Evolutionary conservation across 495 filamentous ascomycete genomes (phyloP).

Genomic region (Annulohypoxylon maeteangense): DNA sequence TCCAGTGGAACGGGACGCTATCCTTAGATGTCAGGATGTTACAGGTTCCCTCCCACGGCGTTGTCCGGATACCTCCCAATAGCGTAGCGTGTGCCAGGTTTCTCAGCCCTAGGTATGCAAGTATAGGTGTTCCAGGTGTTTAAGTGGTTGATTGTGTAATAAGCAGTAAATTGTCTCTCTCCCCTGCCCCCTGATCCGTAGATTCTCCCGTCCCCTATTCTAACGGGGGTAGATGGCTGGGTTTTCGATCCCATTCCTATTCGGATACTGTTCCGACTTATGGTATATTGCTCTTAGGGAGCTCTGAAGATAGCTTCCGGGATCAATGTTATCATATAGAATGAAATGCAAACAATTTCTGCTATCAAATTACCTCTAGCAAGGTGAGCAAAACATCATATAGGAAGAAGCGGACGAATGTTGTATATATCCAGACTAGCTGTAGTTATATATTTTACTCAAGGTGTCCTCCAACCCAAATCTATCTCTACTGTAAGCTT

Average conservation of each 20-base stretch:
- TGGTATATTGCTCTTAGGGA: not conserved
- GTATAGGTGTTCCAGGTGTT: not conserved
- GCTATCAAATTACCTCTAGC: not conserved
- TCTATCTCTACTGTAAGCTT: slow-evolving; percentile 34
- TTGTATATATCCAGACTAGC: slow-evolving; percentile 36
- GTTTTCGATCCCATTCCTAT: slow-evolving; percentile 1
- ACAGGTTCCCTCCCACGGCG: slow-evolving; percentile 2
- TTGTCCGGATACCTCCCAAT: slow-evolving; percentile 14
- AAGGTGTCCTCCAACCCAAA: slow-evolving; percentile 5
- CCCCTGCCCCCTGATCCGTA: slow-evolving; percentile 5
- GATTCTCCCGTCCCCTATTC: not conserved
- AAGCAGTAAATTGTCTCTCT: not conserved
- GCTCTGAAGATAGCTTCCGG: not conserved
- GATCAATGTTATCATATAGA: not conserved
- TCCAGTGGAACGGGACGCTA: not conserved
- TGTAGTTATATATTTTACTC: slow-evolving; percentile 18
- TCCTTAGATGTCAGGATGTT: not conserved
- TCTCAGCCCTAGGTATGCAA: not conserved
- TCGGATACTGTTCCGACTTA: slow-evolving; percentile 2
- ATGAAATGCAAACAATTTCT: not conserved
- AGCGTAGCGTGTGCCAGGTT: not conserved
- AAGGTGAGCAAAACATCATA: not conserved
- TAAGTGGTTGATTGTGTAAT: slow-evolving; percentile 7
- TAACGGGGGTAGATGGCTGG: not conserved
- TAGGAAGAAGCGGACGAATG: not conserved